Evolutionary conservation across 2,329 filamentous ascomycete genomes (phyloP).

Genomic region (Aspergillus transmontanensis): DNA sequence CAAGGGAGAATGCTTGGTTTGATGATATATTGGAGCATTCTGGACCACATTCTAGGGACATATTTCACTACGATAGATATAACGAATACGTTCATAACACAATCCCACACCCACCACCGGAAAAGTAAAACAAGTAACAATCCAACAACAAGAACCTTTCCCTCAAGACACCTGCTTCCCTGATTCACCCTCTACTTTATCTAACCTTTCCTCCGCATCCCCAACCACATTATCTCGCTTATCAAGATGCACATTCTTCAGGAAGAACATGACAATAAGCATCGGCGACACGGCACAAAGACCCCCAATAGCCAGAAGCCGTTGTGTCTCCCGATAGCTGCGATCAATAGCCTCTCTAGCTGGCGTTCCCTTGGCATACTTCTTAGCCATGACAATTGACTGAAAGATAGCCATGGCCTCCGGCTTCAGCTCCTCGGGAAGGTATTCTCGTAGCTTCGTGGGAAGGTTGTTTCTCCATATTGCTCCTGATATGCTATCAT

Average conservation of each 20-base stretch:
- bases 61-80: no score
- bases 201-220: neutral
- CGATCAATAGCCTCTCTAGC: slow-evolving; percentile 24
- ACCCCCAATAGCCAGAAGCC: slow-evolving; percentile 20
- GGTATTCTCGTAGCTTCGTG: slow-evolving; percentile 17
- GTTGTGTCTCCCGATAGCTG: slow-evolving; percentile 24
- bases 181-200: neutral
- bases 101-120: no score
- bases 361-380: slow-evolving; percentile 17
- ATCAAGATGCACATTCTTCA: slow-evolving; percentile 25
- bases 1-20: no score
- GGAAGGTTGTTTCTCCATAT: slow-evolving; percentile 38
- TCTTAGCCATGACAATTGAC: slow-evolving; percentile 22
- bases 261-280: slow-evolving; percentile 27
- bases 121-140: no score
- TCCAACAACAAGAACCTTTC: neutral
- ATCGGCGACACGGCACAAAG: slow-evolving; percentile 21
- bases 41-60: no score
- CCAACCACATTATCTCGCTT: slow-evolving; percentile 6
- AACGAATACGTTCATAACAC: no score
- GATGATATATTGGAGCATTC: no score
- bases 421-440: slow-evolving; percentile 21
- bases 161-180: neutral
- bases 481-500: slow-evolving; percentile 34
- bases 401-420: slow-evolving; percentile 23